phyloP scores from a whole-genome alignment of 1,284 basidiomycete genomes.

The Cryptococcus sp. region DNA sequence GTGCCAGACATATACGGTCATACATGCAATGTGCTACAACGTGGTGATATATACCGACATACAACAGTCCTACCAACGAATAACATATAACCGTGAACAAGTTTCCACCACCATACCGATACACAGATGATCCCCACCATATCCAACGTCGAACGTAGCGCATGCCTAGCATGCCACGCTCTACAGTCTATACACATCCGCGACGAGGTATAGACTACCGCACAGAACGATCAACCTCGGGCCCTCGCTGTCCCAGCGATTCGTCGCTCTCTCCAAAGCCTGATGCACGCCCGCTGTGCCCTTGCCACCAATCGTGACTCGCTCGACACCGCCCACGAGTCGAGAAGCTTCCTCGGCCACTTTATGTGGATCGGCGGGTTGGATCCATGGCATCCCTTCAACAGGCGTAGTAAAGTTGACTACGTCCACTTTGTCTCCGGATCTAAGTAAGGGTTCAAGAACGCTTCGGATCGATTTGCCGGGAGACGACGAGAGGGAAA shows the following conservation, averaged over 20 bases:
- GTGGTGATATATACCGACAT: too few relatives aligned
- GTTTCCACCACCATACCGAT: too few relatives aligned
- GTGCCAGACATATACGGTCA: too few relatives aligned
- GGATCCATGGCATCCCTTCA: slow-evolving; percentile 90
- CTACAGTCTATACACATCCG: slow-evolving; percentile 74
- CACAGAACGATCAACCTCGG: slow-evolving; percentile 66
- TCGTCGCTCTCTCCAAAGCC: slow-evolving; percentile 28
- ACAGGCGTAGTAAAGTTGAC: slow-evolving; percentile 68
- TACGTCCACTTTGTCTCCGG: slow-evolving; percentile 58
- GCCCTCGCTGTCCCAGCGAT: slow-evolving; percentile 43
- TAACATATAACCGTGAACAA: too few relatives aligned
- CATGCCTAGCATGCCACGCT: not conserved
- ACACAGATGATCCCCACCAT: too few relatives aligned
- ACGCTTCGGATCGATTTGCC: slow-evolving; percentile 74
- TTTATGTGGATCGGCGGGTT: slow-evolving; percentile 60
- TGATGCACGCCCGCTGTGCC: slow-evolving; percentile 26
- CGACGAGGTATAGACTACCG: slow-evolving; percentile 88
- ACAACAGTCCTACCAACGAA: too few relatives aligned
- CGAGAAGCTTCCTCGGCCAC: slow-evolving; percentile 56
- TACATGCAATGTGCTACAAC: too few relatives aligned
- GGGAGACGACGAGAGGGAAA: slow-evolving; percentile 76
- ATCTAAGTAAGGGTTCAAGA: slow-evolving; percentile 63
- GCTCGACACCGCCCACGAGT: slow-evolving; percentile 27
- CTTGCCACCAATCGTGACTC: slow-evolving; percentile 9
- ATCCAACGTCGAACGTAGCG: not conserved